A percentile compares a stretch with the other conserved stretches of the same genome.
These are phyloP conservation scores for Isoetes taiwanensis DNA, from an alignment of 75 land plant genomes.

Conservation along the genomic window DNA sequence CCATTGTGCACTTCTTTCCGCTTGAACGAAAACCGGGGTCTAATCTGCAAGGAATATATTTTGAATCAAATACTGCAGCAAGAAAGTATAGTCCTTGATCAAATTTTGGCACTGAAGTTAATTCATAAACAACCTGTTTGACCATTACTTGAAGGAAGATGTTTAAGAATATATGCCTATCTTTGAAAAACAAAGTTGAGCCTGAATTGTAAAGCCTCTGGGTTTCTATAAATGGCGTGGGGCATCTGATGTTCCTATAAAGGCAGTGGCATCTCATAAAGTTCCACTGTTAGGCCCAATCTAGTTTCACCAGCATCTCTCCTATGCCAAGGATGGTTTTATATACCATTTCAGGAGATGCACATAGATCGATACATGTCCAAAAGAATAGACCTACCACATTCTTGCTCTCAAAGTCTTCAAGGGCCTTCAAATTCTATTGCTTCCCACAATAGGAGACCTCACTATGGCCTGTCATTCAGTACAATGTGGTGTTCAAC, in stretches of 20 bases:
- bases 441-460: constrained; percentile 90
- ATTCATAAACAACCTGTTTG: neutral
- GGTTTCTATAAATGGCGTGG: neutral
- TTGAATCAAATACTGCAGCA: neutral
- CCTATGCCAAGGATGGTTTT: too few relatives aligned
- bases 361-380: neutral
- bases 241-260: too few relatives aligned
- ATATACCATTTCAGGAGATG: neutral
- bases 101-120: neutral
- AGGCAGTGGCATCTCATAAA: too few relatives aligned
- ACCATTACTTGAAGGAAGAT: neutral
- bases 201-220: neutral
- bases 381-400: neutral
- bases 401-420: constrained; percentile 49
- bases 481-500: neutral
- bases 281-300: too few relatives aligned
- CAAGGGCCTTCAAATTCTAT: constrained; percentile 67
- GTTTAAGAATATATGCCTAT: neutral
- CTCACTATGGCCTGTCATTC: constrained; percentile 50
- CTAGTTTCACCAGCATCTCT: too few relatives aligned
- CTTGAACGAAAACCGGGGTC: constrained; percentile 85
- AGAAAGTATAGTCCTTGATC: neutral
- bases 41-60: constrained; percentile 36
- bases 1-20: constrained; percentile 67
- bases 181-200: neutral